A percentile compares a stretch with the other conserved stretches of the same genome.
phyloP scores from a whole-genome alignment of 208 protist genomes.

The Novymonas esmeraldas region DNA sequence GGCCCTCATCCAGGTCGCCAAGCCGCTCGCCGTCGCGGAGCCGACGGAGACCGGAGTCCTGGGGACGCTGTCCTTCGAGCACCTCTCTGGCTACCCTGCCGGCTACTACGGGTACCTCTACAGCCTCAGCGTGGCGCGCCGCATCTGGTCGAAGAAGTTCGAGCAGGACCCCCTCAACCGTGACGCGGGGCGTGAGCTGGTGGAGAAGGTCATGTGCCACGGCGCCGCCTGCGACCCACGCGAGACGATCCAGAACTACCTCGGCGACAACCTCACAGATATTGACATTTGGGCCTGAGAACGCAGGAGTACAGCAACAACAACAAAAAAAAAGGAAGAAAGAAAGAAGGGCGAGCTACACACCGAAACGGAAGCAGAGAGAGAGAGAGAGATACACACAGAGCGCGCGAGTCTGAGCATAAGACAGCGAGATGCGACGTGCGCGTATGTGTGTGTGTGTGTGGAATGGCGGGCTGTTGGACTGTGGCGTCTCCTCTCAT shows the following conservation, averaged over 20 bases:
- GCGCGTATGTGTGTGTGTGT: no score
- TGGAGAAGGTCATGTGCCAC: conserved; percentile 85
- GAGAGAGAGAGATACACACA: not conserved
- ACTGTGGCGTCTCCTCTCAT: no score
- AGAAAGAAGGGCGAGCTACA: not conserved
- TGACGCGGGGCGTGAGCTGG: conserved; percentile 76
- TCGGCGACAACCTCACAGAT: conserved; percentile 83
- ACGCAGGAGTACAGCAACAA: not conserved
- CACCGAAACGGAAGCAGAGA: not conserved
- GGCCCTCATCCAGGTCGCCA: conserved; percentile 77
- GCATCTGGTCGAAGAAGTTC: conserved; percentile 93
- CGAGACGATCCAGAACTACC: conserved; percentile 80
- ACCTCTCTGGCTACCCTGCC: conserved; percentile 90
- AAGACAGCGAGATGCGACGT: no score
- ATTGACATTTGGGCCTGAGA: conserved; percentile 87
- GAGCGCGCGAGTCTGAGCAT: no score
- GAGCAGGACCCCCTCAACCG: conserved; percentile 86
- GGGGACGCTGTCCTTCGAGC: conserved; percentile 85
- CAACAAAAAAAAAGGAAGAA: not conserved
- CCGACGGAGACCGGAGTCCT: conserved; percentile 75
- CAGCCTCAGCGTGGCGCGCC: conserved; percentile 83
- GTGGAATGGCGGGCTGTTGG: no score
- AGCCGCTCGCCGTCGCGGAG: conserved; percentile 77
- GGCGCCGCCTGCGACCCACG: conserved; percentile 87
- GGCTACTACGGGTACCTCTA: conserved; percentile 95